Base-by-base conservation (phyloP, 2,329 filamentous ascomycete genomes). In the Scolecobasidium constrictum region DNA sequence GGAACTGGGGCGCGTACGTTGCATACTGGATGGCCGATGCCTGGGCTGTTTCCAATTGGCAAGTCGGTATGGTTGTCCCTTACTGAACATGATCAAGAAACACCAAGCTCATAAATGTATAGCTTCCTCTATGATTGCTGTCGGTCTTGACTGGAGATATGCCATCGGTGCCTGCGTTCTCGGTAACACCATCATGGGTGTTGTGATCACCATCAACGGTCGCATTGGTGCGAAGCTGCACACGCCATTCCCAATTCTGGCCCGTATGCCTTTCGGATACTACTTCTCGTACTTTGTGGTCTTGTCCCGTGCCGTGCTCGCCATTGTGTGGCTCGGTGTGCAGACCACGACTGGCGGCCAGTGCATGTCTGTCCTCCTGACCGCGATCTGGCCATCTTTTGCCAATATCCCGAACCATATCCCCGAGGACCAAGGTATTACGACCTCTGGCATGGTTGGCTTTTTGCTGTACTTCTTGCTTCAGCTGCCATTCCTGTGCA, bases 371-470 rank as follows among this genome's bases (percentile, higher is more conserved):
- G 38, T 41, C 13, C 22, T 45, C 23, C 43, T 40, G 34, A 44
- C 42, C 18, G 42, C 42, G 4, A 40, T 45, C 17, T 41, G 43
- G 43, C 43, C 43, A 9, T 33, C 28, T 35, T 45, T 40, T n/a
- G 21, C 39, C 20, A 42, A 45, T 12, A 45, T 45, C 9, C 43
- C 43, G 13, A 45, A 45, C 17, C 16, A 34, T 13, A 40, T 45
- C 15, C 38, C 43, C 3, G n/a, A 19, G 3, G 55, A 53, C 3
- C 56, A 67, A 46, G 65, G 65, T 17, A 67, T 70, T 51, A 65
- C 66, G 12, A 67, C 64, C 0, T 59, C 58, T 33, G 61, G 63
- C 13, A 68, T 71, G 59, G 54, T 67, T 38, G 61, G 56, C 2
- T 47, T 49, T 34, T 36, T 47, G n/a, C 37, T 47, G 17, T 42